Evolutionary conservation across 106 monocot genomes (phyloP), one percentile per base, ranked within the genome.

Genomic region (Hemerocallis citrina): DNA sequence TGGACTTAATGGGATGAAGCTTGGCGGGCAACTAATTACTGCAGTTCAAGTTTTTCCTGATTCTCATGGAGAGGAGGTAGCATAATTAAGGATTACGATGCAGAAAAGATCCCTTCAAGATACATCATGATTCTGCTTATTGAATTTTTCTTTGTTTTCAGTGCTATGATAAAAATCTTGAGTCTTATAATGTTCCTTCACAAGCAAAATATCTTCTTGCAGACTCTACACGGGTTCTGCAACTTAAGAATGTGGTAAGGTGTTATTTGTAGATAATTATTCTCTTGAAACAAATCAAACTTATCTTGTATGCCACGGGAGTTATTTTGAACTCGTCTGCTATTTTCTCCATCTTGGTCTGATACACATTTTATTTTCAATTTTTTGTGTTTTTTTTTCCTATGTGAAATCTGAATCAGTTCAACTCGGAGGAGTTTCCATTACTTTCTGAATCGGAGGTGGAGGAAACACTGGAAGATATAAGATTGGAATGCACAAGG

Each of bases 1-100:
- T 36, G 87, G 98, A 42, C 61, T 98, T 25, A 88, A 92, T 68
- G 98, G 98, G 20, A 82, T 98, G 85, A 98, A 79, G 68, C 67
- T 98, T 6, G 91, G 88, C 17, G 81, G 79, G 52, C 35, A 27
- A 29, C 28, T 91, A 32, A 59, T 98, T 32, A 88, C 79, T 63
- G 91, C 71, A 38, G 81, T 85, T 70, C 77, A 64, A 79, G 82
- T 79, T 56, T 61, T 79, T 77, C 71, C 66, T 47, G 65, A 72
- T 68, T 34, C 62, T 55, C 48, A 75, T 47, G 72, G 33, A n/a
- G 61, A 78, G 59, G 77, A 78, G 75, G 59, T 77, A 70, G 15
- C 30, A 28, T 17, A 47, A 27, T 4, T 38, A 21, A 24, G 13
- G 4, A 37, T 25, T 59, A 4, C 35, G 23, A 24, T 10, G 25